Evolutionary conservation across 352 stramenopile species (phyloP), one percentile per base, ranked within the genome.

Genomic region (Halophytophthora batemanensis): DNA sequence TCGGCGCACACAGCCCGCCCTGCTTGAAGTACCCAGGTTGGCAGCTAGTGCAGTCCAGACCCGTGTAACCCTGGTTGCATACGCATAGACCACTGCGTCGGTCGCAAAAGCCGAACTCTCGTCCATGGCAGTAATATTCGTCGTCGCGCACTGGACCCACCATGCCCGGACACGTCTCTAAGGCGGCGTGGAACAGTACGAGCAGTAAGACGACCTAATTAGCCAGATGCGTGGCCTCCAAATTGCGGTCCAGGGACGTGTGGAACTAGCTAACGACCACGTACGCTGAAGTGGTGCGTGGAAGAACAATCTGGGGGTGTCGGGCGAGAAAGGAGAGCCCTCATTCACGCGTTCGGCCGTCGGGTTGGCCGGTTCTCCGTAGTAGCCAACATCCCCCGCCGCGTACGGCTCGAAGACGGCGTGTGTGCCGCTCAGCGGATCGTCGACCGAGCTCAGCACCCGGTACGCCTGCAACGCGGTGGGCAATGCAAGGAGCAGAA

Each of bases 21-120:
- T 77, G 55, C 19, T 73, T 64, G 66, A 93, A 97, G 65, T 97
- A 93, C 13, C 87, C 88, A 1, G 90, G 73, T 43, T 77, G 83
- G 58, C 95, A 98, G 18, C 66, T 45, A 3, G 77, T 86, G 59
- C 94, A 98, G 43, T 93, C 85, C 3, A 95, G 51, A 1, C 95
- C 95, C 22, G 82, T 85, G 69, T 98, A 98, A 2, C 95, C 95
- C 35, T 87, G 66, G 49, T 97, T 97, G 61, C 95, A 98, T 28
- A 96, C 93, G 56, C 95, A 98, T 1, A 92, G 79, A 0, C 95
- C 93, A 29, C 66, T 97, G 37, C 90, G 82, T 28, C 88, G 81
- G 66, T 98, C 95, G 64, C 95, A 98, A 63, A 96, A 98, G 21
- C 95, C 95, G 60, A 95, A 96, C 47, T 96, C 80, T 42, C 88